Percentiles rank a stretch among this genome's conserved stretches.
Evolutionary conservation across 331 rosid species (phyloP).

Genomic region (Rhamnella rubrinervis): DNA sequence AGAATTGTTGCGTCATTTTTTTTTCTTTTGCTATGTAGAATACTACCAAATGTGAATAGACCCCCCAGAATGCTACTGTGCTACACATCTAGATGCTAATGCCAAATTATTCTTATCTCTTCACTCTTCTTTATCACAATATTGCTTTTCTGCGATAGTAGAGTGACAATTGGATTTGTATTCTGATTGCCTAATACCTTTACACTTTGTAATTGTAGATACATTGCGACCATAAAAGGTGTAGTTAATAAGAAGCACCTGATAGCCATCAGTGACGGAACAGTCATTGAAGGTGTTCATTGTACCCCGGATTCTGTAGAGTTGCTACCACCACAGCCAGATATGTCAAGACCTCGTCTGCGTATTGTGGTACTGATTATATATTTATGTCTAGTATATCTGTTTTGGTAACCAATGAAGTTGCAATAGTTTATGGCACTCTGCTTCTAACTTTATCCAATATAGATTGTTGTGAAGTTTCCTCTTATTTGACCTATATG

Average conservation of each 20-base stretch:
- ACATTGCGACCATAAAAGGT: slow-evolving; percentile 82
- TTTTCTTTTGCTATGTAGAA: slow-evolving; percentile 8
- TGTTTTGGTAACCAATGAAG: not conserved
- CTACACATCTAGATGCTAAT: not conserved
- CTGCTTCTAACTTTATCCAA: not conserved
- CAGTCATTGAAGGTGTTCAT: slow-evolving; percentile 68
- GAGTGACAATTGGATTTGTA: slow-evolving; percentile 2
- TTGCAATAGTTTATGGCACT: not conserved
- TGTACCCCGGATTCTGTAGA: slow-evolving; percentile 83
- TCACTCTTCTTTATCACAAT: not conserved
- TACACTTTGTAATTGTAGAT: slow-evolving; percentile 47
- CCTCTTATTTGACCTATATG: not conserved
- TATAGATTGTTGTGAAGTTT: not conserved
- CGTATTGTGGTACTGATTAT: slow-evolving; percentile 69
- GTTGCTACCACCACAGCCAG: slow-evolving; percentile 70
- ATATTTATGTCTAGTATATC: slow-evolving; percentile 11
- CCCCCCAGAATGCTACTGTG: not conserved
- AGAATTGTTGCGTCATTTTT: not conserved
- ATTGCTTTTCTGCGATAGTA: slow-evolving; percentile 18
- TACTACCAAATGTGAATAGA: not conserved
- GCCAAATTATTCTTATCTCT: not conserved
- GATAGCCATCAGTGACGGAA: slow-evolving; percentile 69
- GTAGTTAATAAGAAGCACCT: slow-evolving; percentile 70
- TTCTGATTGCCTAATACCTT: slow-evolving; percentile 20
- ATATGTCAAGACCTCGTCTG: slow-evolving; percentile 64